Percentiles rank a stretch among this genome's conserved stretches.
Evolutionary conservation across 1,284 basidiomycete species (phyloP).

Genomic region (Tetrapyrgos nigripes): DNA sequence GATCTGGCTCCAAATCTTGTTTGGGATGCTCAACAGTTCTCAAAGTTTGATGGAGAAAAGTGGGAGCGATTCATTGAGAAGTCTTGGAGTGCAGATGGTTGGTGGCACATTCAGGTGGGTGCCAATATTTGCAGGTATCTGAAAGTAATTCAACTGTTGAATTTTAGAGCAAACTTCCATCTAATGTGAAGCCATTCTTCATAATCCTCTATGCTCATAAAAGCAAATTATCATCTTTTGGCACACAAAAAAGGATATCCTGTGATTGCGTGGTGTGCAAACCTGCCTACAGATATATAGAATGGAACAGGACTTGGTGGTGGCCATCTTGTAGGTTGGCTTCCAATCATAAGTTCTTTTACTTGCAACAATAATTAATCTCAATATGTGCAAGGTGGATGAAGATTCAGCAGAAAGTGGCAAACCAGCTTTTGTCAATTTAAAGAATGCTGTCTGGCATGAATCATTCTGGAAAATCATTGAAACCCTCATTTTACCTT

Average conservation of each 20-base stretch:
- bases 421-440: slow-evolving; percentile 34
- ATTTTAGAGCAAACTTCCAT: neutral
- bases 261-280: slow-evolving; percentile 41
- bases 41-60: neutral
- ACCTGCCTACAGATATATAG: slow-evolving; percentile 41
- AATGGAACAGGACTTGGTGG: slow-evolving; percentile 46
- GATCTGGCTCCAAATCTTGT: neutral
- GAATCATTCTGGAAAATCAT: slow-evolving; percentile 32
- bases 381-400: slow-evolving; percentile 32
- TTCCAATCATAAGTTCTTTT: slow-evolving; percentile 47
- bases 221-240: slow-evolving; percentile 49
- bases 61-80: slow-evolving; percentile 1
- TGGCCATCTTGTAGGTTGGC: slow-evolving; percentile 46
- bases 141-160: neutral
- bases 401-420: slow-evolving; percentile 32
- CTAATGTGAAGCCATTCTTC: slow-evolving; percentile 26
- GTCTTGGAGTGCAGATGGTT: slow-evolving; percentile 7
- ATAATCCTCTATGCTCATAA: slow-evolving; percentile 52
- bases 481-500: slow-evolving; percentile 25
- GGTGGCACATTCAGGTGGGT: slow-evolving; percentile 11
- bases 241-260: slow-evolving; percentile 50
- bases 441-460: slow-evolving; percentile 45
- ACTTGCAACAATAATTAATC: slow-evolving; percentile 6
- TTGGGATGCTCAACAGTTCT: slow-evolving; percentile 6
- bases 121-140: neutral